A percentile compares a stretch with the other conserved stretches of the same genome.
Conservation (phyloP, 805 yeast genomes). For the Kuraishia ogatae region DNA sequence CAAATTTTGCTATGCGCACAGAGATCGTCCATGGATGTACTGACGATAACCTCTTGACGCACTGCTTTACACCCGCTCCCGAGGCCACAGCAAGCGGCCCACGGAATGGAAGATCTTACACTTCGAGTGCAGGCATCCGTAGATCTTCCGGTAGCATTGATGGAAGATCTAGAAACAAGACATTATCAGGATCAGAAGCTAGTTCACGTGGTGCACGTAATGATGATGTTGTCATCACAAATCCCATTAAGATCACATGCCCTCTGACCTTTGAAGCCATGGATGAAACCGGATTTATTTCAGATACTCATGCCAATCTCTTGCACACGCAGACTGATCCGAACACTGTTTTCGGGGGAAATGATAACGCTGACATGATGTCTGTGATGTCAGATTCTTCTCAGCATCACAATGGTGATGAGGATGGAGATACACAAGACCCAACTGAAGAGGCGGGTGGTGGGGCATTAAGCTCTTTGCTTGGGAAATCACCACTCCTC, state of each 20-base stretch:
- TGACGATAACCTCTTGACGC: slow-evolving; percentile 52
- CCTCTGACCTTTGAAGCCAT: slow-evolving; percentile 23
- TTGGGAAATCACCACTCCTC: slow-evolving; percentile 1
- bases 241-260: slow-evolving; percentile 27
- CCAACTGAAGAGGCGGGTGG: slow-evolving; percentile 3
- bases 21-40: slow-evolving; percentile 49
- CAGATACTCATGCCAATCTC: slow-evolving; percentile 16
- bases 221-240: slow-evolving; percentile 23
- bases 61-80: slow-evolving; percentile 28
- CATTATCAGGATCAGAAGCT: slow-evolving; percentile 9
- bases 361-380: slow-evolving; percentile 15
- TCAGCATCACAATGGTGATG: slow-evolving; percentile 4
- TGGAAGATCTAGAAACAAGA: neutral
- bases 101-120: neutral
- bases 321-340: slow-evolving; percentile 15
- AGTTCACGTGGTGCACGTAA: neutral
- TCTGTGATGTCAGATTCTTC: slow-evolving; percentile 7
- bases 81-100: neutral
- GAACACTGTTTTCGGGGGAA: slow-evolving; percentile 11
- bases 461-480: slow-evolving; percentile 2
- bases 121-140: neutral
- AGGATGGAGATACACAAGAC: slow-evolving; percentile 12
- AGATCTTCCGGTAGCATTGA: neutral
- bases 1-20: slow-evolving; percentile 36
- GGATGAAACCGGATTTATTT: slow-evolving; percentile 19